Evolutionary conservation across 495 filamentous ascomycete species (phyloP).

Genomic region (Penicillium cataractarum): DNA sequence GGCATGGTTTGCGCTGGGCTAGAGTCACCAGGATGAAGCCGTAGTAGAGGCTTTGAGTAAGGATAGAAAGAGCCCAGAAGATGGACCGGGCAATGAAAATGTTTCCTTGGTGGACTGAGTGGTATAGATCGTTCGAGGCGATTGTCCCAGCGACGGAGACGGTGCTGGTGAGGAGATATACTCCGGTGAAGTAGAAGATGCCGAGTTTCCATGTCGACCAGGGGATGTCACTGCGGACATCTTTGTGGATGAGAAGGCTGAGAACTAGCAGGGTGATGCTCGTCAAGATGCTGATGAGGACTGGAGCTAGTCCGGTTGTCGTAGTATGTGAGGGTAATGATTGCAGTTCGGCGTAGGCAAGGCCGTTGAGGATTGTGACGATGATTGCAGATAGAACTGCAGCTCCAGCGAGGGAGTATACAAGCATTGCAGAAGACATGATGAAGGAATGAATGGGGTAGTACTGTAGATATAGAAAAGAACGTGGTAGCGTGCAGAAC

Average conservation of each 20-base stretch:
- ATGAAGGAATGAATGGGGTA: slow-evolving; percentile 8
- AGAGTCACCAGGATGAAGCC: slow-evolving; percentile 34
- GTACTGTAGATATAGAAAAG: background rate
- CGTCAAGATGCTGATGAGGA: slow-evolving; percentile 34
- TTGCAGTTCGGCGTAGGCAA: slow-evolving; percentile 35
- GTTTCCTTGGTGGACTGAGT: slow-evolving; percentile 10
- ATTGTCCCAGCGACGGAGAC: slow-evolving; percentile 36
- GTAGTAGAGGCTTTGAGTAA: slow-evolving; percentile 39
- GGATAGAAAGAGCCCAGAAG: slow-evolving; percentile 40
- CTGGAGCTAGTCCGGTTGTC: slow-evolving; percentile 28
- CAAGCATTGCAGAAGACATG: slow-evolving; percentile 25
- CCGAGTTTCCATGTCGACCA: slow-evolving; percentile 27
- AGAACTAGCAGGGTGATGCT: slow-evolving; percentile 33
- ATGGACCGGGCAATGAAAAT: slow-evolving; percentile 37
- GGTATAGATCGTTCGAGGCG: slow-evolving; percentile 27
- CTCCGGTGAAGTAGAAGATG: slow-evolving; percentile 25
- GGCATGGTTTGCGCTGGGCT: slow-evolving; percentile 14
- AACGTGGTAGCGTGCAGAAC: slow-evolving; percentile 3
- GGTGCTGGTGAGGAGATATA: slow-evolving; percentile 38
- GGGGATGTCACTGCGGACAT: slow-evolving; percentile 22
- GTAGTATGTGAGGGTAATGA: slow-evolving; percentile 21
- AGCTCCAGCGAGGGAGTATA: slow-evolving; percentile 33
- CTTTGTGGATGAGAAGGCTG: slow-evolving; percentile 30
- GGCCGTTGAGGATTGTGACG: slow-evolving; percentile 38
- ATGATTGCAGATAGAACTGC: slow-evolving; percentile 33